Conservation (phyloP, 2,329 filamentous ascomycete species). For the Talaromyces sp. region DNA sequence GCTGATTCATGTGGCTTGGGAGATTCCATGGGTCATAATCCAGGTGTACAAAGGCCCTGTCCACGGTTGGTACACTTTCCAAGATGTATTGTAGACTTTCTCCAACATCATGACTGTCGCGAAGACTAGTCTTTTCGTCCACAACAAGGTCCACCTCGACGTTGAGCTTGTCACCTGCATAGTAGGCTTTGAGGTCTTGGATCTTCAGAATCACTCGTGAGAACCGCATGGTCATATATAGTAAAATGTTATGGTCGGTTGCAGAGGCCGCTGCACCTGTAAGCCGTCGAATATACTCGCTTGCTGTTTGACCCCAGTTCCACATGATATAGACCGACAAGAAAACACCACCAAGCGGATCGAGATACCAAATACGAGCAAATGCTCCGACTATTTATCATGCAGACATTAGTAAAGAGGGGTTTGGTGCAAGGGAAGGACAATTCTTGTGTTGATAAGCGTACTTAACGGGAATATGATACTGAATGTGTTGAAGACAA, state of each 20-base stretch:
- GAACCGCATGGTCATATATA: conserved; percentile 93
- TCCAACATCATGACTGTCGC: conserved; percentile 62
- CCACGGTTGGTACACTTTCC: conserved; percentile 53
- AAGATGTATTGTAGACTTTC: conserved; percentile 64
- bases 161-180: conserved; percentile 64
- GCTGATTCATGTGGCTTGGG: conserved; percentile 44
- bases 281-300: conserved; percentile 64
- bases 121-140: conserved; percentile 57
- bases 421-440: background rate
- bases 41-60: conserved; percentile 54
- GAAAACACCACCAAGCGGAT: conserved; percentile 62
- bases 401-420: background rate
- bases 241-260: conserved; percentile 71
- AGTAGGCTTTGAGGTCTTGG: conserved; percentile 63
- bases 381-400: conserved; percentile 36
- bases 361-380: conserved; percentile 59
- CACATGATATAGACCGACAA: conserved; percentile 64
- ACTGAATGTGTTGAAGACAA: conserved; percentile 88
- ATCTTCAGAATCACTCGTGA: conserved; percentile 78
- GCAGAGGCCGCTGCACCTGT: conserved; percentile 64
- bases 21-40: conserved; percentile 52
- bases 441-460: conserved; percentile 4
- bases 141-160: conserved; percentile 66
- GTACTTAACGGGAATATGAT: conserved; percentile 77
- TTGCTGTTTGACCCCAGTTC: conserved; percentile 64